Conservation (phyloP, 2,329 filamentous ascomycete species). For the Hypoxylon sp. region DNA sequence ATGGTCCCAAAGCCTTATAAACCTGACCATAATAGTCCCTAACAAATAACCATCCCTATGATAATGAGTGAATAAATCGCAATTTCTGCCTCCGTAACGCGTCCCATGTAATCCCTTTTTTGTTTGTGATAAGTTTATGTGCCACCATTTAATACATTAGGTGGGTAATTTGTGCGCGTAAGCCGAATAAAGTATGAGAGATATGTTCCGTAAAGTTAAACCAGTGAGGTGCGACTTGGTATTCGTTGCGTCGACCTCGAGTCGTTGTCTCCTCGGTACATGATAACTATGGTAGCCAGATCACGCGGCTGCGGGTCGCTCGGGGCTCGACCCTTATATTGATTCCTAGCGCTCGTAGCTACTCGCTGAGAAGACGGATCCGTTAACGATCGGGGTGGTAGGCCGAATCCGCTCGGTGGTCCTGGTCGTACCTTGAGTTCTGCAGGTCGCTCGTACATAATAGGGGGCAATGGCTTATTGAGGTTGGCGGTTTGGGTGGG, state of each 20-base stretch:
- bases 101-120: slow-evolving; percentile 1
- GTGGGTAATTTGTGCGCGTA: no score
- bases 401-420: not conserved
- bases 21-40: not conserved
- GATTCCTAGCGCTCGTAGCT: slow-evolving; percentile 19
- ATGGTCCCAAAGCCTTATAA: slow-evolving; percentile 3
- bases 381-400: not conserved
- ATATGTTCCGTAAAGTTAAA: no score
- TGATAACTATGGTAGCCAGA: slow-evolving; percentile 38
- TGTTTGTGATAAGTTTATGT: no score
- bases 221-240: slow-evolving; percentile 9
- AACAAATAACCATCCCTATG: not conserved
- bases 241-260: slow-evolving; percentile 6
- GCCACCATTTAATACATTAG: no score
- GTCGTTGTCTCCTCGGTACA: slow-evolving; percentile 33
- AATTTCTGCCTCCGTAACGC: not conserved
- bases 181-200: no score
- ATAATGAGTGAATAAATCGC: slow-evolving; percentile 7
- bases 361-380: slow-evolving; percentile 10
- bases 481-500: slow-evolving; percentile 28
- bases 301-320: slow-evolving; percentile 17
- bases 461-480: slow-evolving; percentile 45
- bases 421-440: slow-evolving; percentile 10
- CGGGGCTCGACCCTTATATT: slow-evolving; percentile 5
- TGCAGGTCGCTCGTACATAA: slow-evolving; percentile 22